These are phyloP conservation scores for Spencermartinsiella europaea DNA, from an alignment of 805 yeast species.

Conservation along the genomic window DNA sequence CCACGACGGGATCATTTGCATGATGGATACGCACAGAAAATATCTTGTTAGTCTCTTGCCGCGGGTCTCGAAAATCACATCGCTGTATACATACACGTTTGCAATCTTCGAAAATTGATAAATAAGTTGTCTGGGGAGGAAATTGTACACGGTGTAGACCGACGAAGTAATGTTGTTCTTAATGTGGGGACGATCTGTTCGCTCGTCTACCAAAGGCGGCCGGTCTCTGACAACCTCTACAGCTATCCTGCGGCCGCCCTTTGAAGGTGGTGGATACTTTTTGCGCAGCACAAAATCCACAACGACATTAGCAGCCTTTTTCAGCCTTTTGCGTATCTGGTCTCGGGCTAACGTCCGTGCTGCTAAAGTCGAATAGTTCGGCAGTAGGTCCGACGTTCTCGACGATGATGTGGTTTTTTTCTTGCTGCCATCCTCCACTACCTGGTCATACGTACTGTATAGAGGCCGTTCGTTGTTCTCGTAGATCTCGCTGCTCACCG, in stretches of 20 bases:
- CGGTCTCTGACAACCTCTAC: slow-evolving; percentile 40
- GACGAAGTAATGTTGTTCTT: slow-evolving; percentile 78
- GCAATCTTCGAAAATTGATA: slow-evolving; percentile 94
- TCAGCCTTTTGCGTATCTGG: slow-evolving; percentile 6
- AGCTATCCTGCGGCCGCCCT: slow-evolving; percentile 74
- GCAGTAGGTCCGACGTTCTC: slow-evolving; percentile 16
- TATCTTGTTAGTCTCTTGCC: slow-evolving; percentile 35
- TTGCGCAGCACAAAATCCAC: slow-evolving; percentile 27
- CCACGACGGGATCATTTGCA: slow-evolving; percentile 97
- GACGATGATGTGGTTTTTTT: neutral
- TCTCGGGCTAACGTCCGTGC: slow-evolving; percentile 8
- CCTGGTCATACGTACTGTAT: neutral
- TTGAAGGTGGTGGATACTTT: slow-evolving; percentile 42
- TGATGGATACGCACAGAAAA: slow-evolving; percentile 80
- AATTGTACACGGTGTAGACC: slow-evolving; percentile 72
- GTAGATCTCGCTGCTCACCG: neutral
- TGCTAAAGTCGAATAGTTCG: slow-evolving; percentile 27
- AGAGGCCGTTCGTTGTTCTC: neutral
- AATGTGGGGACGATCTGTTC: slow-evolving; percentile 56
- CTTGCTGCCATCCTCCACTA: neutral
- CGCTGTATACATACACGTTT: slow-evolving; percentile 48
- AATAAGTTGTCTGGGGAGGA: slow-evolving; percentile 79
- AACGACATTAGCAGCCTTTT: neutral
- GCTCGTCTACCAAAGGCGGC: slow-evolving; percentile 57
- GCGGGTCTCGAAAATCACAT: too few species aligned